Percentiles rank a stretch among this genome's conserved stretches.
phyloP scores from a whole-genome alignment of 2,329 filamentous ascomycete species.

The Seiridium cupressi region DNA sequence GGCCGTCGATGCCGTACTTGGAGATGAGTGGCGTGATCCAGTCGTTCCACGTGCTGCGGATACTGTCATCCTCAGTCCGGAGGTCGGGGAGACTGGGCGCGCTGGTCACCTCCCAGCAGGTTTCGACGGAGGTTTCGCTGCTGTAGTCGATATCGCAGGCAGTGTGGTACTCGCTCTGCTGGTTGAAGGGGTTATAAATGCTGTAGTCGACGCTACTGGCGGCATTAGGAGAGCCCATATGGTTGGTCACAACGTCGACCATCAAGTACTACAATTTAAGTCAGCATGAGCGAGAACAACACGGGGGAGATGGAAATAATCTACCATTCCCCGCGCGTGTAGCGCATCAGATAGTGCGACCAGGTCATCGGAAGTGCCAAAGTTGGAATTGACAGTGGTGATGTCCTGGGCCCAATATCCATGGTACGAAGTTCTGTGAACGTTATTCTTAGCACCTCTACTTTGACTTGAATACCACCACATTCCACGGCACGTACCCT shows the following conservation, averaged over 20 bases:
- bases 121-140: constrained; percentile 36
- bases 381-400: constrained; percentile 56
- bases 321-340: constrained; percentile 51
- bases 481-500: neutral
- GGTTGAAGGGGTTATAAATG: constrained; percentile 53
- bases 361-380: constrained; percentile 57
- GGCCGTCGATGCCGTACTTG: constrained; percentile 51
- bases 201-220: constrained; percentile 49
- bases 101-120: constrained; percentile 51
- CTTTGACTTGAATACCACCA: too few relatives aligned
- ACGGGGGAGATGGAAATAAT: neutral
- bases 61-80: constrained; percentile 38
- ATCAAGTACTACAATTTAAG: constrained; percentile 46
- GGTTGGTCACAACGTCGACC: constrained; percentile 59
- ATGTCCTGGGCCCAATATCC: constrained; percentile 53
- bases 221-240: constrained; percentile 52
- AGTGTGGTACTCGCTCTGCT: constrained; percentile 51
- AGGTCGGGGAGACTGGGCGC: constrained; percentile 44
- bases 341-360: constrained; percentile 46
- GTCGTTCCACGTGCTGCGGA: constrained; percentile 40
- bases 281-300: neutral
- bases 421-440: constrained; percentile 37
- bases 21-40: constrained; percentile 47
- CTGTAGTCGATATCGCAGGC: constrained; percentile 52
- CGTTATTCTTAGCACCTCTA: too few relatives aligned